Base-by-base conservation (phyloP, 345 rosid genomes). In the Eucalyptus camaldulensis region DNA sequence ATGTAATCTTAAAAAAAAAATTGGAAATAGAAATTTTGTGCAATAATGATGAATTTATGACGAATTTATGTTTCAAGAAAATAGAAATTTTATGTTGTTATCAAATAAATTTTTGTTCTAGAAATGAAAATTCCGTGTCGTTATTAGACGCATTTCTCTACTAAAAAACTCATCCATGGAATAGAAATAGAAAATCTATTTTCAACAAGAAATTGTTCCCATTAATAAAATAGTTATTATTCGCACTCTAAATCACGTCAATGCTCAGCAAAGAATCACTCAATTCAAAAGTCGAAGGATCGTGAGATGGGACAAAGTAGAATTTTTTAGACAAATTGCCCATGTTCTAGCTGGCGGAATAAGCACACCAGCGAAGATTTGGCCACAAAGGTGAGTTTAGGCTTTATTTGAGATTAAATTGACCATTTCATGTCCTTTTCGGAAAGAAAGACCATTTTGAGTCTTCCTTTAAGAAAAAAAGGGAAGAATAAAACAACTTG, bases 331-430 rank as follows among this genome's bases (percentile, higher is more conserved):
- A 37, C 7, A 72, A 37, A 19, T 19, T 21, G 45, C 27, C 3
- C 3, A 5, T 37, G 8, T 37, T 37, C 44, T 72, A 19, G 25
- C 8, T 2, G 14, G 1, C 3, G 3, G 4, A 72, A 19, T 72
- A 37, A 72, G 27, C 13, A 72, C 13, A 2, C 3, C 0, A 2
- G 2, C 4, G 0, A 37, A 37, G 83, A 72, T 10, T 72, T 72
- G 45, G 14, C 8, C 12, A 6, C 1, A 0, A 40, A 40, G 7
- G 4, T 37, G 13, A 72, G 14, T 12, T 10, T 2, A 37, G 5
- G 43, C 13, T 3, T 69, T 9, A 33, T 19, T 16, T 16, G 24
- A 69, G 80, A 69, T 31, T 69, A 1, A 31, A 67, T 67, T 31
- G 80, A 17, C 22, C 80, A 7, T 16, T 31, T 67, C 44, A 19